Percentiles rank a stretch among this genome's conserved stretches.
Evolutionary conservation across 108 stramenopile genomes (phyloP).

Genomic region (Skeletonema costatum): DNA sequence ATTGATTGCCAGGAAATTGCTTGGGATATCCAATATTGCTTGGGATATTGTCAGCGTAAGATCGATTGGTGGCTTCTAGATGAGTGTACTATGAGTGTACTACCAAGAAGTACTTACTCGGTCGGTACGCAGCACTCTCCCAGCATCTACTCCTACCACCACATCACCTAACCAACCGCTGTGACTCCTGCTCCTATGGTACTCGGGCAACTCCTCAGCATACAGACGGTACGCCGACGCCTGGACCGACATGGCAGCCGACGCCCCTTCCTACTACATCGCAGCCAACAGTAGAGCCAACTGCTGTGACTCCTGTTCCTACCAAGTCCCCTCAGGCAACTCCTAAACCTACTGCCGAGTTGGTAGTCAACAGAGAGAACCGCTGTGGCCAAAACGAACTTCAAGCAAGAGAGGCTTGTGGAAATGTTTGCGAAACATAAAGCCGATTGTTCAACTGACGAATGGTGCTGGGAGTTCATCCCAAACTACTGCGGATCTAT

Average conservation of each 20-base stretch:
- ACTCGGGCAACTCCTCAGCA: too few relatives aligned
- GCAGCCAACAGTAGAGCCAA: not conserved
- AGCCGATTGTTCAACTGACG: too few relatives aligned
- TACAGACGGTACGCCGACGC: too few relatives aligned
- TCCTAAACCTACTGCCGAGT: not conserved
- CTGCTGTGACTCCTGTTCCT: not conserved
- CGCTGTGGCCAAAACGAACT: constrained; percentile 17
- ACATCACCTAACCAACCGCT: not conserved
- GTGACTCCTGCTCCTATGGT: not conserved
- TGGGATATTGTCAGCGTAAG: too few relatives aligned
- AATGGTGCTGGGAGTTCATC: constrained; percentile 14
- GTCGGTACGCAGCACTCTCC: too few relatives aligned
- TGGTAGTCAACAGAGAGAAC: not conserved
- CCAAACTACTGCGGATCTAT: constrained; percentile 23
- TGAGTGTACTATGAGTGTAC: too few relatives aligned
- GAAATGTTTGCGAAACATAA: constrained; percentile 11
- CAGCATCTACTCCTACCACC: not conserved
- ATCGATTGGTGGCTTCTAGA: too few relatives aligned
- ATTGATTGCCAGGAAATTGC: too few relatives aligned
- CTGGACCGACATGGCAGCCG: too few relatives aligned
- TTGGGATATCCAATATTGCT: too few relatives aligned
- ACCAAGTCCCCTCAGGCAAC: not conserved
- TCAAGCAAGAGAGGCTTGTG: constrained; percentile 14
- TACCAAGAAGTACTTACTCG: too few relatives aligned
- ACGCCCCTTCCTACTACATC: not conserved